phyloP scores from a whole-genome alignment of 352 stramenopile genomes.

The Elongisporangium prolatum region DNA sequence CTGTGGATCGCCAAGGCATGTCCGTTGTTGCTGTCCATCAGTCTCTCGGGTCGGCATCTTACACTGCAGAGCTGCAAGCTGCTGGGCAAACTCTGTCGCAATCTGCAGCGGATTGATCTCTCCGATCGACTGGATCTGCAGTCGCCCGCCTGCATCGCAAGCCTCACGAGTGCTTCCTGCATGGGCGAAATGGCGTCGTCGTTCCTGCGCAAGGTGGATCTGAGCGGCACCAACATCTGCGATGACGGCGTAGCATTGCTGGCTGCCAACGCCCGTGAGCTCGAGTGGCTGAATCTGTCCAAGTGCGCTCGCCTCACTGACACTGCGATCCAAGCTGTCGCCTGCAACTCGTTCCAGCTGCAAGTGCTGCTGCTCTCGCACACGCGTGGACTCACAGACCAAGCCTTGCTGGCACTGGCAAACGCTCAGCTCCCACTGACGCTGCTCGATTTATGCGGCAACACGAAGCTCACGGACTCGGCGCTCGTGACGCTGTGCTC shows the following conservation, averaged over 20 bases:
- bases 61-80: slow-evolving; percentile 39
- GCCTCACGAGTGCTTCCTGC: slow-evolving; percentile 5
- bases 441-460: slow-evolving; percentile 48
- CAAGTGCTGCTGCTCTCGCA: slow-evolving; percentile 32
- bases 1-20: slow-evolving; percentile 46
- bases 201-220: slow-evolving; percentile 22
- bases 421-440: slow-evolving; percentile 34
- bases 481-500: slow-evolving; percentile 32
- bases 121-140: slow-evolving; percentile 46
- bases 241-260: slow-evolving; percentile 55
- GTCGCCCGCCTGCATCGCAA: slow-evolving; percentile 30
- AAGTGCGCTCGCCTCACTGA: slow-evolving; percentile 60
- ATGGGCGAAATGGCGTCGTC: not conserved
- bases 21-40: slow-evolving; percentile 26
- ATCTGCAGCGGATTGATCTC: slow-evolving; percentile 35
- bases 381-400: slow-evolving; percentile 40
- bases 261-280: slow-evolving; percentile 28
- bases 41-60: slow-evolving; percentile 49
- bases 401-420: slow-evolving; percentile 34
- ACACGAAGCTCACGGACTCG: slow-evolving; percentile 51
- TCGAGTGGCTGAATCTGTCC: slow-evolving; percentile 53
- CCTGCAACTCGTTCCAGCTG: slow-evolving; percentile 33
- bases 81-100: slow-evolving; percentile 49
- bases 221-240: slow-evolving; percentile 50
- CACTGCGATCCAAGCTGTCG: slow-evolving; percentile 40